These are phyloP conservation scores for Debaryomycetaceae sp. DNA, from an alignment of 1,139 yeast species.

Conservation along the genomic window DNA sequence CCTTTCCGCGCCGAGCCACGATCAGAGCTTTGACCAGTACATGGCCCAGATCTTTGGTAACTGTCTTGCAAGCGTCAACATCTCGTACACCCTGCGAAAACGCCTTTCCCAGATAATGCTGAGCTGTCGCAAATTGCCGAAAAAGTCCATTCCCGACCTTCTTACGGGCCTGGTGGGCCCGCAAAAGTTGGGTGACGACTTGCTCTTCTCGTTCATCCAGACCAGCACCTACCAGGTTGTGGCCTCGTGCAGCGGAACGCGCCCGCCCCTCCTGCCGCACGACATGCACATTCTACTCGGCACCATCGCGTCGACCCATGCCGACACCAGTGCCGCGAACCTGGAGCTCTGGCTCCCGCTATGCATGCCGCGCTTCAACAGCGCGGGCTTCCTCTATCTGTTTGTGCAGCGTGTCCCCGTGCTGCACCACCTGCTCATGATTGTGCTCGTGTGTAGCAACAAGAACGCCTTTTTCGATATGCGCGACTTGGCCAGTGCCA, in stretches of 20 bases:
- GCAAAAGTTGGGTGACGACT: constrained; percentile 14
- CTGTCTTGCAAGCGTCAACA: constrained; percentile 19
- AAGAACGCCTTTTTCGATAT: constrained; percentile 73
- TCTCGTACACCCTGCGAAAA: constrained; percentile 25
- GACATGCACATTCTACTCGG: constrained; percentile 23
- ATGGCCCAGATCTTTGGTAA: constrained; percentile 18
- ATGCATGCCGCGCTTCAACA: constrained; percentile 83
- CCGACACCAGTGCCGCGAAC: constrained; percentile 5
- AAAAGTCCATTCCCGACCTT: neutral
- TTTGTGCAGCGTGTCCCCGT: constrained; percentile 51
- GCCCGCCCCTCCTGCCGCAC: constrained; percentile 19
- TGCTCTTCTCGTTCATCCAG: constrained; percentile 22
- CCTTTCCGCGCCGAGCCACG: too few species aligned
- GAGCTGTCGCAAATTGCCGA: neutral
- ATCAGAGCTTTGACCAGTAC: constrained; percentile 16
- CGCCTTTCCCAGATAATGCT: neutral
- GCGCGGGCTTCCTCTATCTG: constrained; percentile 77
- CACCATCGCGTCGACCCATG: constrained; percentile 17
- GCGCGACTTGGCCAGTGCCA: constrained; percentile 45
- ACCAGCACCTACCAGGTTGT: constrained; percentile 16
- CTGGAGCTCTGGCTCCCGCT: constrained; percentile 82
- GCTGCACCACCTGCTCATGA: constrained; percentile 17
- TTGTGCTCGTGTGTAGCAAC: constrained; percentile 72
- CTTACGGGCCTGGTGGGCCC: neutral
- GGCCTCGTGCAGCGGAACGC: constrained; percentile 23